Evolutionary conservation across 1,139 yeast species (phyloP), one percentile per base, ranked within the genome.

Genomic region (Taiozyma sp.): DNA sequence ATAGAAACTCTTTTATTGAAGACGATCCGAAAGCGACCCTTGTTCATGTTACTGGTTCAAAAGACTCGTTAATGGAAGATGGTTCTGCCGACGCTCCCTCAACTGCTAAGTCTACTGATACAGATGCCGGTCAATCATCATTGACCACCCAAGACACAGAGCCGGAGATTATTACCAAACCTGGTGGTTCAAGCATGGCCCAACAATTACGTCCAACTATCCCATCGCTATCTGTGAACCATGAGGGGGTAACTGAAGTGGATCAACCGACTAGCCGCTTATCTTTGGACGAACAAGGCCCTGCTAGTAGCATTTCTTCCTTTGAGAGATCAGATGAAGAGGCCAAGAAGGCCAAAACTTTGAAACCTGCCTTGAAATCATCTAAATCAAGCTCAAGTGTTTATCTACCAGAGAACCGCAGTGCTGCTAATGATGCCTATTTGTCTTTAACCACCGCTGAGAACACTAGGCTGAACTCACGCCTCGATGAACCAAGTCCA

Each of bases 401-500:
- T 56, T 81, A 83, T 61, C 12, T 72, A 80, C 75, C 84, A 79
- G 62, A 79, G 57, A 45, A 46, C 9, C 24, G 51, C 9, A 53
- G 48, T 78, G 78, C 85, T 4, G 86, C 87, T 0, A 78, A 72
- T 47, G 79, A 78, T 55, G 91, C 87, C 0, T 84, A 85, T 59
- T 65, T 84, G 47, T 82, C 89, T 0, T 68, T 84, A 50, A 78
- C 91, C 1, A 86, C 95, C 0, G 91, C 92, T 1, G 91, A 86
- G 63, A 86, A 86, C 65, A 86, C 95, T 0, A 74, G 91, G 54
- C 63, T 84, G 52, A 86, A 86, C 24, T 38, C 41, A 19, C 23
- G 41, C 13, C 23, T 38, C 6, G 41, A 38, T 38, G 41, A 38
- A 12, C 41, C 41, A 38, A 36, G 23, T 19, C 38, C 9, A 27